These are phyloP conservation scores for Lachnellula hyalina DNA, from an alignment of 2,329 filamentous ascomycete genomes.

Conservation along the genomic window DNA sequence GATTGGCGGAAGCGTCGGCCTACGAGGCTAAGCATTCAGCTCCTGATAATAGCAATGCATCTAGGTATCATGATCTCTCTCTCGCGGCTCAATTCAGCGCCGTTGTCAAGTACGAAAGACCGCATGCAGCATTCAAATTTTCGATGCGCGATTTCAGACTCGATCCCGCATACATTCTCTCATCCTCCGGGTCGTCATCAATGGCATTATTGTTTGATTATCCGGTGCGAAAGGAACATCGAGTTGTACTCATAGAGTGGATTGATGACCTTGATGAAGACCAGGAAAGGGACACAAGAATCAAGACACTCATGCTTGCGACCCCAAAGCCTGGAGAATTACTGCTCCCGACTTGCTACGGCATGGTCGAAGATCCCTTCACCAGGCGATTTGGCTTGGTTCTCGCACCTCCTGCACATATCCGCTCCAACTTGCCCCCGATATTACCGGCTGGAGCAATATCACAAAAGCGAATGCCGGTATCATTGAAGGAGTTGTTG, in stretches of 20 bases:
- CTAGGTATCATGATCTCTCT: constrained; percentile 16
- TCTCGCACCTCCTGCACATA: constrained; percentile 24
- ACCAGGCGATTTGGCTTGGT: constrained; percentile 21
- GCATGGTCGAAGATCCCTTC: constrained; percentile 23
- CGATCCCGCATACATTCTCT: constrained; percentile 20
- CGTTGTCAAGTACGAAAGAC: constrained; percentile 21
- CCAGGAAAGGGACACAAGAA: constrained; percentile 20
- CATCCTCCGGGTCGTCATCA: constrained; percentile 18
- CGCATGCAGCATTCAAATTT: constrained; percentile 22
- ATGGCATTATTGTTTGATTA: constrained; percentile 28
- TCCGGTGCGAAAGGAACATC: constrained; percentile 23
- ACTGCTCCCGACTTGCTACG: constrained; percentile 24
- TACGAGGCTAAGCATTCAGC: constrained; percentile 19
- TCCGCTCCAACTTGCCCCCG: constrained; percentile 19
- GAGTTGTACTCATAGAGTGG: constrained; percentile 28
- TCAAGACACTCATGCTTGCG: constrained; percentile 25
- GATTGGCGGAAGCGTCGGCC: constrained; percentile 18
- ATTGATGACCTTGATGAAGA: constrained; percentile 17
- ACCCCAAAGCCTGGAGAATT: constrained; percentile 22
- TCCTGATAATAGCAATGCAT: constrained; percentile 5
- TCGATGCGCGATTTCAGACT: constrained; percentile 24
- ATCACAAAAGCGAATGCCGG: constrained; percentile 24
- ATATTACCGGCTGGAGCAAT: constrained; percentile 25
- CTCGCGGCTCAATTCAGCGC: constrained; percentile 23
- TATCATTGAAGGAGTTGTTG: constrained; percentile 20